These are phyloP conservation scores for Citrus unshiu DNA, from an alignment of 345 rosid genomes.

Conservation along the genomic window DNA sequence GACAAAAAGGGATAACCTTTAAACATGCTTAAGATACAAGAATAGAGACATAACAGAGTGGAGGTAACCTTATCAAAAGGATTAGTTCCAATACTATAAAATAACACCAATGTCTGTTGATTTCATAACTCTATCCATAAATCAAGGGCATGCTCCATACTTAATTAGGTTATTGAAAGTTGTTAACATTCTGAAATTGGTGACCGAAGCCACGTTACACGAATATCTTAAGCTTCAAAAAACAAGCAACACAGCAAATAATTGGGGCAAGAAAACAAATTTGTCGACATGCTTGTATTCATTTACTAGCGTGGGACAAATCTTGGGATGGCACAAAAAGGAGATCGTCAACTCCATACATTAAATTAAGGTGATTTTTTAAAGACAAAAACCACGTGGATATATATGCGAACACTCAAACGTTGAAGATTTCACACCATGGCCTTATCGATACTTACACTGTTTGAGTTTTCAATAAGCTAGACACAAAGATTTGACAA, in stretches of 20 bases:
- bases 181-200: background rate
- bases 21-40: slow-evolving; percentile 12
- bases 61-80: slow-evolving; percentile 8
- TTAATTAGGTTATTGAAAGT: background rate
- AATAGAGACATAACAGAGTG: slow-evolving; percentile 11
- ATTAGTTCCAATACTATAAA: slow-evolving; percentile 2
- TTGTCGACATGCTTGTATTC: slow-evolving; percentile 18
- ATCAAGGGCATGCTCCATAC: slow-evolving; percentile 18
- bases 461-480: background rate
- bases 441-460: background rate
- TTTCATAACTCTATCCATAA: slow-evolving; percentile 12
- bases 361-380: background rate
- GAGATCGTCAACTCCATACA: slow-evolving; percentile 5
- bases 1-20: background rate
- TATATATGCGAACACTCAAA: background rate
- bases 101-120: slow-evolving; percentile 18
- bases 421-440: background rate
- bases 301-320: slow-evolving; percentile 19
- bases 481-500: background rate
- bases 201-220: background rate
- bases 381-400: background rate
- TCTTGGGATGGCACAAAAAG: background rate
- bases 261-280: slow-evolving; percentile 8
- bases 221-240: background rate
- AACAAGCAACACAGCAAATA: background rate